phyloP scores from a whole-genome alignment of 1,284 basidiomycete species.

The Pisolithus thermaeus region DNA sequence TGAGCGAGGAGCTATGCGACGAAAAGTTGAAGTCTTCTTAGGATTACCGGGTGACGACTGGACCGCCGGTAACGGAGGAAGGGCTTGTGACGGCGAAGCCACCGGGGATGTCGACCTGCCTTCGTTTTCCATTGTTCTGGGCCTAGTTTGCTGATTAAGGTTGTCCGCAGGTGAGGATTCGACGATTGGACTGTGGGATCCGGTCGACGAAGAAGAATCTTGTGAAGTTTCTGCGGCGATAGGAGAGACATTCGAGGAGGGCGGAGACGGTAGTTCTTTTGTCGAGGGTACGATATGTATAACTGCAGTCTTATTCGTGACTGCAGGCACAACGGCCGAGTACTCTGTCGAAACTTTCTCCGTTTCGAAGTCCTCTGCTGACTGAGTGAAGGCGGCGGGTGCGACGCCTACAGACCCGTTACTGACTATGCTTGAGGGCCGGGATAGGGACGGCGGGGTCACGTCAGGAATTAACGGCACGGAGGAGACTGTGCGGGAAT shows the following conservation, averaged over 20 bases:
- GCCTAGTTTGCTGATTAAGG: not conserved
- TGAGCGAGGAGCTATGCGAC: slow-evolving; percentile 46
- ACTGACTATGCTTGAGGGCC: slow-evolving; percentile 21
- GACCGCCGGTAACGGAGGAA: slow-evolving; percentile 10
- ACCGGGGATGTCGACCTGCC: slow-evolving; percentile 8
- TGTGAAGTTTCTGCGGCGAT: slow-evolving; percentile 1
- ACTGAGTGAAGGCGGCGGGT: not conserved
- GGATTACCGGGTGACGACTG: slow-evolving; percentile 26
- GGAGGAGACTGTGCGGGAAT: slow-evolving; percentile 51
- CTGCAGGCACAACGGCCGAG: slow-evolving; percentile 5
- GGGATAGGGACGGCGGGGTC: slow-evolving; percentile 26
- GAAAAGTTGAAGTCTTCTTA: slow-evolving; percentile 50
- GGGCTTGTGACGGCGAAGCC: slow-evolving; percentile 14
- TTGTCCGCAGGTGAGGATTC: not conserved
- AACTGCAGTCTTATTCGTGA: slow-evolving; percentile 4
- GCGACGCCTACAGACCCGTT: slow-evolving; percentile 6
- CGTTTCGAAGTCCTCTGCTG: slow-evolving; percentile 8
- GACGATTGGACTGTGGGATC: not conserved
- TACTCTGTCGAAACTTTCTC: slow-evolving; percentile 19
- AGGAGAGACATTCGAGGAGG: slow-evolving; percentile 2
- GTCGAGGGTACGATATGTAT: slow-evolving; percentile 5
- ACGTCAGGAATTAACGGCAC: slow-evolving; percentile 28
- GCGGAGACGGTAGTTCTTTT: slow-evolving; percentile 10
- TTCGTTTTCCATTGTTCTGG: slow-evolving; percentile 11
- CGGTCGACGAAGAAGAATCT: not conserved